These are phyloP conservation scores for Arthonia radiata DNA, from an alignment of 495 filamentous ascomycete species.

Conservation along the genomic window DNA sequence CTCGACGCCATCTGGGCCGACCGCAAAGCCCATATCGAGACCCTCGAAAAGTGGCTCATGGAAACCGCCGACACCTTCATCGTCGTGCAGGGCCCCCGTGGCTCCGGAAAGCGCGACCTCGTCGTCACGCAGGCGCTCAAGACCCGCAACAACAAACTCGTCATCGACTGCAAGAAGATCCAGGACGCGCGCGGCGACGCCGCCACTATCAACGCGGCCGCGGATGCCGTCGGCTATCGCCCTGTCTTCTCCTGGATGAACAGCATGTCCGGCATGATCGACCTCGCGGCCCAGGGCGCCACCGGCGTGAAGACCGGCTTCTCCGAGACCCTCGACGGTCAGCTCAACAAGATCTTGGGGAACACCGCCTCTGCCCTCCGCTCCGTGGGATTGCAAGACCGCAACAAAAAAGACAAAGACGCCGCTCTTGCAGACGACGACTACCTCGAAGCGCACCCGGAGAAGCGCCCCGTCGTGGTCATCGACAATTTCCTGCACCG, in stretches of 20 bases:
- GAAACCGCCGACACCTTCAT: slow-evolving; percentile 84
- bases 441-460: slow-evolving; percentile 77
- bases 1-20: slow-evolving; percentile 74
- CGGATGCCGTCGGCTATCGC: slow-evolving; percentile 66
- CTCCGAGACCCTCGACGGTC: slow-evolving; percentile 77
- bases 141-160: slow-evolving; percentile 47
- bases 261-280: slow-evolving; percentile 70
- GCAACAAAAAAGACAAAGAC: slow-evolving; percentile 50
- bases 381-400: slow-evolving; percentile 40
- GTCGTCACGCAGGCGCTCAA: slow-evolving; percentile 65
- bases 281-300: slow-evolving; percentile 78
- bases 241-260: slow-evolving; percentile 95
- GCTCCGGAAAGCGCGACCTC: slow-evolving; percentile 73
- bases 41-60: slow-evolving; percentile 62
- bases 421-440: slow-evolving; percentile 54
- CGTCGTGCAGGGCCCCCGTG: slow-evolving; percentile 74
- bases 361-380: slow-evolving; percentile 64
- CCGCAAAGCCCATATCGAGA: slow-evolving; percentile 51
- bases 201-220: slow-evolving; percentile 62
- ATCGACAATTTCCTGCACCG: slow-evolving; percentile 89
- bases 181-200: slow-evolving; percentile 78
- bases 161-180: slow-evolving; percentile 90
- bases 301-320: slow-evolving; percentile 83
- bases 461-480: slow-evolving; percentile 60
- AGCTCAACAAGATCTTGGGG: slow-evolving; percentile 77